Evolutionary conservation across 768 basidiomycete species (phyloP), one percentile per base, ranked within the genome.

Genomic region (Boletus bicolor): DNA sequence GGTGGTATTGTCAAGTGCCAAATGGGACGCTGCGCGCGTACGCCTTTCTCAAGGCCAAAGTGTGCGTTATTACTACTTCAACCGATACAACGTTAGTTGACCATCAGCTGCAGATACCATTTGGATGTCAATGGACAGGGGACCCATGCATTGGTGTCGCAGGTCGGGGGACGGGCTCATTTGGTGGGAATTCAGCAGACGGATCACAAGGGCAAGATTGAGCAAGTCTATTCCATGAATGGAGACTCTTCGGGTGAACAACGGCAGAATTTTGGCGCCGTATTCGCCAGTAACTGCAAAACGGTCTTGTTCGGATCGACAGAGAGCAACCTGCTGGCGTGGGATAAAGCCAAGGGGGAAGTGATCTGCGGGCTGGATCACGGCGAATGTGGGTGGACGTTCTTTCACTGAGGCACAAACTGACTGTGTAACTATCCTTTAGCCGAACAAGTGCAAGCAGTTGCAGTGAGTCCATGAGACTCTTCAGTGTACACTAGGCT

Each of bases 1-100:
- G 85, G 57, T 87, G 87, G 86, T 79, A 83, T 65, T 86, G 82
- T 60, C 81, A 83, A 63, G 73, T 88, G 55, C 84, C 84, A 0
- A 85, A 86, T 59, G 86, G 86, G 28, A 86, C 81, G 12, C 70
- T 85, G 44, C 79, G 81, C 5, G 84, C 82, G 11, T 82, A 81
- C 54, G 73, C 79, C 7, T 85, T 86, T 62, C 73, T 87, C 57
- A 75, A 80, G 67, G 72, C 78, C 43, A 79, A 76, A 68, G 80
- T 88, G 86, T 85, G 59, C 59, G 82, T 71, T 9, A 7, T 21
- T 7, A 1, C 7, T 39, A 11, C 36, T n/a, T 26, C 15, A 21
- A 30, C 38, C 17, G 17, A 34, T 17, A 17, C 14, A 4, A 17
- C 35, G 38, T 38, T 3, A 4, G 37, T 53, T 68, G 54, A 75